phyloP scores from a whole-genome alignment of 192 early-diverging fungal genomes.

The Hyaloraphidium curvatum region DNA sequence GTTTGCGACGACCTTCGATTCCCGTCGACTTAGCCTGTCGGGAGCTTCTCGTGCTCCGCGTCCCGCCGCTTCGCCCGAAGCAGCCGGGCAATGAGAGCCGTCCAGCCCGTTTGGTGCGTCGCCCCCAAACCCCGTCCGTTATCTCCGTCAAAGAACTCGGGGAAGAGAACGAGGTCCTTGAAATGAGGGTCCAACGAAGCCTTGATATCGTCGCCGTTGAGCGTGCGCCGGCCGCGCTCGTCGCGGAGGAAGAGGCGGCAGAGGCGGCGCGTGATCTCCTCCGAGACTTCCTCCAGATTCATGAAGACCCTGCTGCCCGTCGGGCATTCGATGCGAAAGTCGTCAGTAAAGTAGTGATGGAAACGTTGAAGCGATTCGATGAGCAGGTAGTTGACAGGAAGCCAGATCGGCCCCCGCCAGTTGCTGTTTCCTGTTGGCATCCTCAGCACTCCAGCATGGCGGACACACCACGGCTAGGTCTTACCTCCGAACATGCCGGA shows the following conservation, averaged over 20 bases:
- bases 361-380: constrained; percentile 8
- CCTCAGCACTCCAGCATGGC: not conserved
- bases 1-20: not conserved
- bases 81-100: constrained; percentile 22
- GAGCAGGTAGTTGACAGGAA: constrained; percentile 8
- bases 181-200: constrained; percentile 20
- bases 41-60: not conserved
- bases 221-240: constrained; percentile 13
- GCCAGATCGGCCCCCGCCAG: constrained; percentile 11
- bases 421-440: constrained; percentile 2
- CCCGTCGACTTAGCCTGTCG: not conserved
- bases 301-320: not conserved
- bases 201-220: constrained; percentile 18
- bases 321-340: constrained; percentile 10
- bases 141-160: constrained; percentile 32
- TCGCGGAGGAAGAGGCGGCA: constrained; percentile 13
- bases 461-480: not conserved
- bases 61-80: not conserved
- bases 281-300: constrained; percentile 8
- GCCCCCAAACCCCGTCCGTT: constrained; percentile 27
- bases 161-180: constrained; percentile 27
- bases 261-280: constrained; percentile 13
- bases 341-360: constrained; percentile 13
- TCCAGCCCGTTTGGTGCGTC: constrained; percentile 37
- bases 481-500: constrained; percentile 18